Percentiles rank a stretch among this genome's conserved stretches.
Evolutionary conservation across 1,139 yeast genomes (phyloP).

Genomic region (Kodamaea sp.): DNA sequence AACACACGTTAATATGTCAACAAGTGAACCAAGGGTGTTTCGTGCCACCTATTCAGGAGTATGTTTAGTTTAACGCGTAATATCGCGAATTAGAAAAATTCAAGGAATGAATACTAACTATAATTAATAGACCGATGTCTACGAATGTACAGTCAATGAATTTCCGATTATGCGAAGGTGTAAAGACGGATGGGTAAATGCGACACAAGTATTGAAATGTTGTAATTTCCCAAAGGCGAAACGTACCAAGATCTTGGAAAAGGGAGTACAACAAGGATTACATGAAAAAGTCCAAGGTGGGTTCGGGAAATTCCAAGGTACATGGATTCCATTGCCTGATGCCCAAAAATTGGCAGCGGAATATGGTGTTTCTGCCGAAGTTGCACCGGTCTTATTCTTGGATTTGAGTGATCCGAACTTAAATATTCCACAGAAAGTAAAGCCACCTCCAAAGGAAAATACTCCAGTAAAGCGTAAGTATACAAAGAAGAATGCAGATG

Average conservation of each 20-base stretch:
- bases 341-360: slow-evolving; percentile 53
- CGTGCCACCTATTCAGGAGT: slow-evolving; percentile 20
- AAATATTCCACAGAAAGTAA: slow-evolving; percentile 45
- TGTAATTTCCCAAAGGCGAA: slow-evolving; percentile 95
- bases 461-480: slow-evolving; percentile 46
- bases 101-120: slow-evolving; percentile 6
- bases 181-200: slow-evolving; percentile 92
- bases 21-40: slow-evolving; percentile 15
- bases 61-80: slow-evolving; percentile 6
- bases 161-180: slow-evolving; percentile 93
- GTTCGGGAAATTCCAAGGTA: slow-evolving; percentile 94
- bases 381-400: slow-evolving; percentile 52
- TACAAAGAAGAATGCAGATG: slow-evolving; percentile 32
- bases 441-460: slow-evolving; percentile 40
- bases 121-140: slow-evolving; percentile 52
- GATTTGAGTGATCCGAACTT: slow-evolving; percentile 48
- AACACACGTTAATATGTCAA: slow-evolving; percentile 2
- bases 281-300: slow-evolving; percentile 98
- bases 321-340: slow-evolving; percentile 83
- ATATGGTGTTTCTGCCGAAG: slow-evolving; percentile 51
- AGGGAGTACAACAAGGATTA: slow-evolving; percentile 80
- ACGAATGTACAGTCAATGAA: slow-evolving; percentile 75
- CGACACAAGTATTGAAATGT: slow-evolving; percentile 93
- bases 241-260: slow-evolving; percentile 85
- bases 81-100: slow-evolving; percentile 1